Evolutionary conservation across 441 rosid species (phyloP).

Genomic region (Erysimum cheiri): DNA sequence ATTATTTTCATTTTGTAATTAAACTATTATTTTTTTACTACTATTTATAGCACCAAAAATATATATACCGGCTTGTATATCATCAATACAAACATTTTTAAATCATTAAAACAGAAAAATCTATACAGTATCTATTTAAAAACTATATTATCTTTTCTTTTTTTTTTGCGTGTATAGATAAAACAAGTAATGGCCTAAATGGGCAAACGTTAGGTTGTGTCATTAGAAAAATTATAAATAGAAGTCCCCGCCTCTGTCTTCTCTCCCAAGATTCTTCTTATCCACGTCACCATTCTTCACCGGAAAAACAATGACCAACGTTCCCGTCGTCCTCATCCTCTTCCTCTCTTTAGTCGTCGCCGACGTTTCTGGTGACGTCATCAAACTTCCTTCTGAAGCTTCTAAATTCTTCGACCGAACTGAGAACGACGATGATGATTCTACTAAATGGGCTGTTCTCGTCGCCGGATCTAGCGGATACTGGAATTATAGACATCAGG

Average conservation of each 20-base stretch:
- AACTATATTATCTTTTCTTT: background rate
- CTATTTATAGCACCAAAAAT: too few relatives aligned
- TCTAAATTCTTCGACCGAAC: slow-evolving; percentile 54
- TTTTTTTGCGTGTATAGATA: slow-evolving; percentile 24
- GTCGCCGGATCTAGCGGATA: slow-evolving; percentile 95
- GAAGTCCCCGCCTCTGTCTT: background rate
- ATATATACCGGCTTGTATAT: too few relatives aligned
- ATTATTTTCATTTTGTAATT: too few relatives aligned
- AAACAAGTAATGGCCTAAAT: slow-evolving; percentile 5
- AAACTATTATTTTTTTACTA: too few relatives aligned
- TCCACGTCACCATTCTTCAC: slow-evolving; percentile 24
- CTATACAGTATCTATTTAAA: too few relatives aligned
- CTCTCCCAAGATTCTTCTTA: slow-evolving; percentile 17
- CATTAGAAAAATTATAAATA: slow-evolving; percentile 28
- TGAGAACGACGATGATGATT: slow-evolving; percentile 46
- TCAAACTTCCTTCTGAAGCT: slow-evolving; percentile 66
- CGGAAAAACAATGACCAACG: slow-evolving; percentile 37
- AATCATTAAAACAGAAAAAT: too few relatives aligned
- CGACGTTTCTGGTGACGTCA: slow-evolving; percentile 38
- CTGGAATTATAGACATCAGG: slow-evolving; percentile 98
- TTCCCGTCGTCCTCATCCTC: slow-evolving; percentile 35
- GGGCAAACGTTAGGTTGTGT: slow-evolving; percentile 21
- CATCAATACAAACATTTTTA: too few relatives aligned
- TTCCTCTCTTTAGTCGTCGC: slow-evolving; percentile 33
- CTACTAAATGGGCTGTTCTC: slow-evolving; percentile 86